A percentile compares a stretch with the other conserved stretches of the same genome.
Evolutionary conservation across 306 rosid genomes (phyloP).

Genomic region (Dicorynia guianensis): DNA sequence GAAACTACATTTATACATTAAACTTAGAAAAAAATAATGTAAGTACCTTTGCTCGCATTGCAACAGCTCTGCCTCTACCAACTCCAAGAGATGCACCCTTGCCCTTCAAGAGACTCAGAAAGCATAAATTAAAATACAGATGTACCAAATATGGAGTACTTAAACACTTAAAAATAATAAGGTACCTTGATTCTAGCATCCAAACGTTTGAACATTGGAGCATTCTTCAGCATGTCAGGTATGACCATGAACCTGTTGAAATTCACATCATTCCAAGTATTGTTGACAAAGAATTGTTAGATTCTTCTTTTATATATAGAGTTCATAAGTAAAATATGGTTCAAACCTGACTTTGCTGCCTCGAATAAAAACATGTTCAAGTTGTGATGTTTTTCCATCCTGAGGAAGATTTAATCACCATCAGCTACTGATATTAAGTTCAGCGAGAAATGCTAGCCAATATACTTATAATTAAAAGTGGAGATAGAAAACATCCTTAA

Average conservation of each 20-base stretch:
- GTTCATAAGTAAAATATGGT: slow-evolving; percentile 13
- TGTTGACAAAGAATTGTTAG: slow-evolving; percentile 10
- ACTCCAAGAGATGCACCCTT: slow-evolving; percentile 99
- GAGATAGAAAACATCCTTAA: slow-evolving; percentile 12
- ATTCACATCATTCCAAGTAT: slow-evolving; percentile 28
- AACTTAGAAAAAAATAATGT: neutral
- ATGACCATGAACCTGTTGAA: slow-evolving; percentile 90
- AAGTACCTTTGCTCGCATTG: slow-evolving; percentile 94
- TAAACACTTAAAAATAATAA: slow-evolving; percentile 7
- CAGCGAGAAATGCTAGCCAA: slow-evolving; percentile 5
- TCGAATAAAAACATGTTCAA: slow-evolving; percentile 95
- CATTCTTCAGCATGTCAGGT: slow-evolving; percentile 98
- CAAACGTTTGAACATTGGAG: slow-evolving; percentile 98
- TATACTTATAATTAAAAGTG: neutral
- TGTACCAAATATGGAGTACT: neutral
- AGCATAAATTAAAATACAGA: slow-evolving; percentile 30
- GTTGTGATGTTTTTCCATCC: slow-evolving; percentile 96
- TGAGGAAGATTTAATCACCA: slow-evolving; percentile 40
- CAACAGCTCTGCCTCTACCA: slow-evolving; percentile 98
- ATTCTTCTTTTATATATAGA: too few relatives aligned
- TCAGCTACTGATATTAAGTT: slow-evolving; percentile 33
- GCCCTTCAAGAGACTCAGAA: slow-evolving; percentile 68
- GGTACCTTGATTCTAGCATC: slow-evolving; percentile 95
- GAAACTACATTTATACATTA: neutral
- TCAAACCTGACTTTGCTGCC: slow-evolving; percentile 98